Percentiles rank a stretch among this genome's conserved stretches.
Evolutionary conservation across 495 filamentous ascomycete species (phyloP).

Genomic region (Alectoria sarmentosa): DNA sequence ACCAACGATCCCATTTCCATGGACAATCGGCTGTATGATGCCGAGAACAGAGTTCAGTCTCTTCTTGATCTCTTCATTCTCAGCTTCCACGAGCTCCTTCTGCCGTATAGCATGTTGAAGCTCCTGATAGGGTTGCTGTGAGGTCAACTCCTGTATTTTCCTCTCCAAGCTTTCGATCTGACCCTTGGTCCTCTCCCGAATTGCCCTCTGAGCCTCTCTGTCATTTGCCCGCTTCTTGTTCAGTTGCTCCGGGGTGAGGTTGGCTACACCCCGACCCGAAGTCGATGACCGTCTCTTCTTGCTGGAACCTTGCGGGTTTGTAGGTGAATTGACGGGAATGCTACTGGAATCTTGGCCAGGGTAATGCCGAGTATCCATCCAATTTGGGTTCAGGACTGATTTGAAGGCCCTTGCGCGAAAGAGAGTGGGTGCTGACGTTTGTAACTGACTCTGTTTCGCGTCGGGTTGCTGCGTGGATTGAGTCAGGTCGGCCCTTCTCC

Average conservation of each 20-base stretch:
- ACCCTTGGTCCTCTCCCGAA: slow-evolving; percentile 71
- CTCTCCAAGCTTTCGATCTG: slow-evolving; percentile 73
- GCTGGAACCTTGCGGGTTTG: slow-evolving; percentile 30
- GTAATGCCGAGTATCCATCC: slow-evolving; percentile 20
- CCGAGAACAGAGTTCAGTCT: slow-evolving; percentile 52
- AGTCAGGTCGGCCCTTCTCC: slow-evolving; percentile 15
- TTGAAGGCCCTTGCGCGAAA: slow-evolving; percentile 10
- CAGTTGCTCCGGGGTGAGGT: slow-evolving; percentile 64
- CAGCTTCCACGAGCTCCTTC: slow-evolving; percentile 61
- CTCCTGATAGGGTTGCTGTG: slow-evolving; percentile 72
- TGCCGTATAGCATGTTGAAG: slow-evolving; percentile 61
- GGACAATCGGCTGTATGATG: slow-evolving; percentile 50
- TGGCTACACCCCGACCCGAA: slow-evolving; percentile 61
- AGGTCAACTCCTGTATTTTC: slow-evolving; percentile 61
- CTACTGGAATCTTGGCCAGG: slow-evolving; percentile 10
- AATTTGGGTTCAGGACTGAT: slow-evolving; percentile 15
- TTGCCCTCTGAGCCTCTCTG: slow-evolving; percentile 79
- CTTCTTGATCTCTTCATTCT: slow-evolving; percentile 62
- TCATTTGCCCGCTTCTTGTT: slow-evolving; percentile 83
- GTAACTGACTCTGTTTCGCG: slow-evolving; percentile 9
- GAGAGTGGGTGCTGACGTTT: slow-evolving; percentile 10
- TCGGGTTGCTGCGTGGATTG: slow-evolving; percentile 15
- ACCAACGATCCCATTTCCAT: slow-evolving; percentile 31
- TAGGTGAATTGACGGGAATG: slow-evolving; percentile 7
- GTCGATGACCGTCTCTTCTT: slow-evolving; percentile 45